Percentiles rank a stretch among this genome's conserved stretches.
phyloP scores from a whole-genome alignment of 2,329 filamentous ascomycete species.

The Sclerotinia trifoliorum region DNA sequence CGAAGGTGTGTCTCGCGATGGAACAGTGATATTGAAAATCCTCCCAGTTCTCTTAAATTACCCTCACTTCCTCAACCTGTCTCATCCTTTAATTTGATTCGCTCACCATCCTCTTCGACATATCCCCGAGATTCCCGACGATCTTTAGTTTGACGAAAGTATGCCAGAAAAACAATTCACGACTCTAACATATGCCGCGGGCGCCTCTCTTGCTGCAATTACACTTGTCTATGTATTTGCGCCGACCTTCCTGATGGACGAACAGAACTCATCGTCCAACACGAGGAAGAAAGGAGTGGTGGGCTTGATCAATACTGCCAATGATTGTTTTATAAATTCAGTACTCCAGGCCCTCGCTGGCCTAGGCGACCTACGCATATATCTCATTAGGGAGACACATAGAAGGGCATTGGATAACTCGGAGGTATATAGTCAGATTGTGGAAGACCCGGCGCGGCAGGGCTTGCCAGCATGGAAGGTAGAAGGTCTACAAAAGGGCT shows the following conservation, averaged over 20 bases:
- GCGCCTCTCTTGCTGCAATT: conserved; percentile 89
- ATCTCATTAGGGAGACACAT: conserved; percentile 89
- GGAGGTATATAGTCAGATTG: conserved; percentile 68
- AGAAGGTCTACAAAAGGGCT: conserved; percentile 70
- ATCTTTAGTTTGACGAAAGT: conserved; percentile 23
- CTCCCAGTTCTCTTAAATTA: neutral
- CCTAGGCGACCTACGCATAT: conserved; percentile 81
- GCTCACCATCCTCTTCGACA: conserved; percentile 20
- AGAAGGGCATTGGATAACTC: conserved; percentile 76
- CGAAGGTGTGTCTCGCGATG: conserved; percentile 19
- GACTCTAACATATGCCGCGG: conserved; percentile 89
- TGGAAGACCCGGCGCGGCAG: conserved; percentile 48
- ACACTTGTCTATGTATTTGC: conserved; percentile 96
- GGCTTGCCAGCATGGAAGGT: conserved; percentile 58
- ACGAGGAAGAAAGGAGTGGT: conserved; percentile 80
- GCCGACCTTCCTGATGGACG: conserved; percentile 94
- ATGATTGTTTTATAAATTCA: conserved; percentile 97
- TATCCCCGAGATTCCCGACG: neutral
- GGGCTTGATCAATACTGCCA: conserved; percentile 84
- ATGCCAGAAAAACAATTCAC: conserved; percentile 84
- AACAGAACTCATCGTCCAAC: conserved; percentile 55
- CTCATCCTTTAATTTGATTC: conserved; percentile 12
- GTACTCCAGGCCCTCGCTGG: conserved; percentile 91
- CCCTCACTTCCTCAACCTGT: conserved; percentile 6
- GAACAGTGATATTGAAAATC: conserved; percentile 8